A percentile compares a stretch with the other conserved stretches of the same genome.
Conservation (phyloP, 495 filamentous ascomycete species). For the Penicillium argentinense region DNA sequence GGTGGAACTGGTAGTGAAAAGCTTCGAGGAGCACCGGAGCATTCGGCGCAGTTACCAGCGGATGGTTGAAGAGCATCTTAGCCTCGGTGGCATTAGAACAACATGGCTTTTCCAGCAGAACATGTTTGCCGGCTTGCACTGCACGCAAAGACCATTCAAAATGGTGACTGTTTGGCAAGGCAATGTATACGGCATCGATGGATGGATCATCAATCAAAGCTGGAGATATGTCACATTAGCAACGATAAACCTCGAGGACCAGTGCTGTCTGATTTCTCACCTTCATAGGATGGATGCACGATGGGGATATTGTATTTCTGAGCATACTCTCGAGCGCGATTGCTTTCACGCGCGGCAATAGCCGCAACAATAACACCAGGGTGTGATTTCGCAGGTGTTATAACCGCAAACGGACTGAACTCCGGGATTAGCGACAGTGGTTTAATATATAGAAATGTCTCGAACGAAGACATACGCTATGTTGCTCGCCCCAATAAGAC, state of each 20-base stretch:
- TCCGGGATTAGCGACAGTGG: background rate
- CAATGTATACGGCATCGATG: conserved; percentile 50
- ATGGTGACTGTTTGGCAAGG: conserved; percentile 49
- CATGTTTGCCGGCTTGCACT: conserved; percentile 45
- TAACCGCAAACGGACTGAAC: conserved; percentile 51
- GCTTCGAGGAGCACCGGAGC: conserved; percentile 58
- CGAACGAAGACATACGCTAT: conserved; percentile 32
- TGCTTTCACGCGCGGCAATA: conserved; percentile 57
- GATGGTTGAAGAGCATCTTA: conserved; percentile 31
- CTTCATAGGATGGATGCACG: conserved; percentile 49
- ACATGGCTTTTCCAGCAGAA: conserved; percentile 51
- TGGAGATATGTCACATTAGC: conserved; percentile 1
- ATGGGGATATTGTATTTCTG: conserved; percentile 56
- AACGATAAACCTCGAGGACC: background rate
- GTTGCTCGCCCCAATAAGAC: conserved; percentile 31
- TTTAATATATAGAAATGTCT: background rate
- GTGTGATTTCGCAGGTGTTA: conserved; percentile 57
- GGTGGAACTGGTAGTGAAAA: conserved; percentile 57
- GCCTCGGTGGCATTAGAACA: conserved; percentile 42
- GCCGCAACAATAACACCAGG: conserved; percentile 58
- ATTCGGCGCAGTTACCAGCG: conserved; percentile 20
- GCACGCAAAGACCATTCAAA: conserved; percentile 45
- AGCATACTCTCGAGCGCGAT: conserved; percentile 54
- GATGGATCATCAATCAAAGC: conserved; percentile 39
- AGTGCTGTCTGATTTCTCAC: conserved; percentile 16